Base-by-base conservation (phyloP, 371 early-diverging fungal species). In the Circinella minor region DNA sequence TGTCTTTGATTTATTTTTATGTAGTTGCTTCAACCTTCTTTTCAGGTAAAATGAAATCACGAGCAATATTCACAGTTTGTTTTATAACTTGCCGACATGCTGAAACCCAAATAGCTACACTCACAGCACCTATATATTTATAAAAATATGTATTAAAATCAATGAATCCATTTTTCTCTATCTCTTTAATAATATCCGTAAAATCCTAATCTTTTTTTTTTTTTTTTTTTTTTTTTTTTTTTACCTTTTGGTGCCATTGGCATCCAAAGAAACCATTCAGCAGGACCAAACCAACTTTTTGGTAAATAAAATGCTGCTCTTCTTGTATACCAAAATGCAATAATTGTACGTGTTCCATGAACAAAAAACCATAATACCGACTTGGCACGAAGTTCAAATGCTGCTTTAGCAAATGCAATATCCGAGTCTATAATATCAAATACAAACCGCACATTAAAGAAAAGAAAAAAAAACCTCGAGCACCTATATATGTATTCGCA, bases 201-300 rank as follows among this genome's bases (percentile, higher is more conserved):
- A 27, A 27, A 27, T 27, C 2, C n/a, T 13, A 1, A 51, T n/a
- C 51, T 51, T 17, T 17, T 51, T 15, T 14, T 49, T 14, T 15
- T 49, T n/a, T 49, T 8, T 4, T 49, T 15, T 49, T 15, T n/a
- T 8, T 15, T 14, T 14, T 9, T 4, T 9, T 51, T 13, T 15
- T 13, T n/a, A 91, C 93, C 95, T 66, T 75, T 73, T 54, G 96
- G 95, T 18, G 96, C 93, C 68, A 92, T 88, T 2, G 97, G 97
- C 66, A 93, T 74, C 49, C 91, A 82, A 39, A 95, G 76, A 63
- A 92, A 72, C 66, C 83, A 82, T 46, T 90, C 82, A 17, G 91
- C 86, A 39, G 96, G 95, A 11, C 95, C 94, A 72, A 95, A 91
- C 95, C 95, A 95, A 46, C 90, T 90, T 5, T 77, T 67, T 17